Base-by-base conservation (phyloP, 805 yeast species). In the Yarrowia keelungensis region DNA sequence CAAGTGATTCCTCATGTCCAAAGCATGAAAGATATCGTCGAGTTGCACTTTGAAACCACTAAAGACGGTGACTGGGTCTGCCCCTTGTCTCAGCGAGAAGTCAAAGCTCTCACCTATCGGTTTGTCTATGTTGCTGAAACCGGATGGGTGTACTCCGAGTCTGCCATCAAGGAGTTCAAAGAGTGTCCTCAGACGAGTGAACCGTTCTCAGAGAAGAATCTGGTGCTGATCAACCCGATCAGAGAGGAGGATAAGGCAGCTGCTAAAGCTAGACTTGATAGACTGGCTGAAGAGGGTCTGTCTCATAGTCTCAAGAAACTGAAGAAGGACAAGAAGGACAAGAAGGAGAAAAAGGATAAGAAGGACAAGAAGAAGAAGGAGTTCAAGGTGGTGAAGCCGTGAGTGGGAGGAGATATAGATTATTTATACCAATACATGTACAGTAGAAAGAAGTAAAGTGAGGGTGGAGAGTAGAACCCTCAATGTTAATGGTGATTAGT, bases 1-100 rank as follows among this genome's bases (percentile, higher is more conserved):
- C 73, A 71, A 42, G 68, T 76, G 36, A 74, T 77, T 4, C 68
- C 71, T 0, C 85, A 84, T 73, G 78, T 85, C 10, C 76, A 69
- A 41, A 72, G 76, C 7, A 49, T 81, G 5, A 81, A 80, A 67
- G 86, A 84, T 71, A 75, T 84, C 2, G 82, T 83, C 3, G 82
- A 81, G 53, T 67, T 78, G 69, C 77, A 79, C 16, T 71, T 81
- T n/a, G 61, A 67, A 14, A 38, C 72, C 65, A 59, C 73, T 69
- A 64, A 75, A 9, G 69, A 67, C 4, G 71, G 71, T 0, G 62
- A 68, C 7, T 74, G 81, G 62, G 74, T 74, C 5, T 82, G 85
- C 71, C 80, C 81, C 0, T 69, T 82, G 2, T 76, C 80, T 0
- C 76, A 78, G 3, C 75, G 77, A 32, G 72, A 72, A 2, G 71